Evolutionary conservation across 768 basidiomycete species (phyloP), one percentile per base, ranked within the genome.

Genomic region (Suillus alpinus): DNA sequence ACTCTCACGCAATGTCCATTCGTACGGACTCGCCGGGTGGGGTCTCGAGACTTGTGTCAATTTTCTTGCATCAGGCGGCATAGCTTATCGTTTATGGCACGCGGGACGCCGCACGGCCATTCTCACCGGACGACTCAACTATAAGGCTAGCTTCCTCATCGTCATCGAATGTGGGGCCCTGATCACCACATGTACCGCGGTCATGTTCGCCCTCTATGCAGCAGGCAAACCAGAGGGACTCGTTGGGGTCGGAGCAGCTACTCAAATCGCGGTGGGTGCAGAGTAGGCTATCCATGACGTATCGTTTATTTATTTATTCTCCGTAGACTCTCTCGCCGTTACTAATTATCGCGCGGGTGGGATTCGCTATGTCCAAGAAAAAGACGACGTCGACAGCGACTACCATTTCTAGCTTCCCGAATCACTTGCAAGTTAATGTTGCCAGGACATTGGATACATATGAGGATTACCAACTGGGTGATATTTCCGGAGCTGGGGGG

Each of bases 161-260:
- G 6, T 63, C 16, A 58, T 70, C 4, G 69, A 70, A 56, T 71
- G 66, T 4, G 59, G 66, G 13, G 53, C 63, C 1, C 44, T 70
- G 34, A 50, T 67, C 2, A 62, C 62, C 1, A 14, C 39, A 8
- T 58, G 64, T 23, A 58, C 58, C 4, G 7, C 61, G n/a, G 20
- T 23, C 8, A 65, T 67, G 63, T 44, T 56, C 36, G 23, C 65
- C 9, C 46, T 69, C 29, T 63, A 62, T 13, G 43, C 53, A 13
- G 10, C 16, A 8, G 37, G 46, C 3, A 60, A 49, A 50, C 1
- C 18, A 0, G 50, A 58, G 16, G 62, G 58, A 2, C 2, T 60
- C 13, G 31, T 41, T 20, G 57, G 53, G 14, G 10, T 59, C 6
- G 69, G 69, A n/a, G 16, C 51, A 4, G 62, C 62, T 18, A 64